Evolutionary conservation across 495 filamentous ascomycete species (phyloP), one percentile per base, ranked within the genome.

Genomic region (Astrothelium macrocarpum): DNA sequence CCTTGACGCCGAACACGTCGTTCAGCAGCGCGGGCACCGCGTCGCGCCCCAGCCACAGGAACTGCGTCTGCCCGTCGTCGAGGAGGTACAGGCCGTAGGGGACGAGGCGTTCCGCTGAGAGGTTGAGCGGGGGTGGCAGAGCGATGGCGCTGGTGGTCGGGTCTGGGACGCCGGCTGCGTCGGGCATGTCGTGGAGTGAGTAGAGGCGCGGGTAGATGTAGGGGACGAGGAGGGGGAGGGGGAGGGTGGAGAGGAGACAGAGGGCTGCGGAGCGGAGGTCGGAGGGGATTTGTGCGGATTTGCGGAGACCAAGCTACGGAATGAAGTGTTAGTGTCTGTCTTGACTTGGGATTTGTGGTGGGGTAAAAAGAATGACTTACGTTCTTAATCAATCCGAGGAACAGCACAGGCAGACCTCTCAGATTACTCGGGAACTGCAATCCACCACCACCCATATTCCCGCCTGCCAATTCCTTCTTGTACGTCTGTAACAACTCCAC

Each of bases 111-210:
- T 90, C 89, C 0, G 91, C 94, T 18, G 91, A 91, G 66, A 97
- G 81, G 74, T 97, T 97, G 71, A 89, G 75, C 1, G 89, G 80
- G 7, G 88, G 91, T 12, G 94, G 94, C 12, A 98, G 84, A 26
- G 88, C 78, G 63, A 93, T 97, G 70, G 94, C 90, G 64, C 90
- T 90, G 0, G 88, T 96, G 66, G 87, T 80, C 31, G 86, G 82
- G 71, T 97, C 89, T 1, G 91, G 89, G 32, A 92, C 74, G 59
- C 94, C 94, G 4, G 91, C 90, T 65, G 84, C 85, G 75, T 96
- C 91, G n/a, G 94, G 91, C 94, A 98, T 97, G 75, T 97, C 93
- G 69, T 97, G 93, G 45, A 97, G 82, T 3, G 90, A 95, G 78
- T 95, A 96, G 70, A 97, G 82, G 66, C 85, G 85, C 20, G 93